Evolutionary conservation across 2,329 filamentous ascomycete species (phyloP).

Genomic region (Fusarium paranaense): DNA sequence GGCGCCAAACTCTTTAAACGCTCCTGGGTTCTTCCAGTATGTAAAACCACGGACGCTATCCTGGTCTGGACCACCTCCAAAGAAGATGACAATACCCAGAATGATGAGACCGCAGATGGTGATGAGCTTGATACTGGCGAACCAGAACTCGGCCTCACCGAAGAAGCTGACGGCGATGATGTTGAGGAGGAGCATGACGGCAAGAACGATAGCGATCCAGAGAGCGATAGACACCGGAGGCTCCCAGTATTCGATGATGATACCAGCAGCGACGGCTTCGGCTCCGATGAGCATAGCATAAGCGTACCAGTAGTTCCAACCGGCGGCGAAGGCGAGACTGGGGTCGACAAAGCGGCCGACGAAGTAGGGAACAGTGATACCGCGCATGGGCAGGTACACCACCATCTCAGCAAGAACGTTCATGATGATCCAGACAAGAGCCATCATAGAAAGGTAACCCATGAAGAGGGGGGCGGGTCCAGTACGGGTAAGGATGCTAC

Average conservation of each 20-base stretch:
- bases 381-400: slow-evolving; percentile 65
- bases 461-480: slow-evolving; percentile 27
- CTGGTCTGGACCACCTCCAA: slow-evolving; percentile 65
- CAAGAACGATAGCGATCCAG: slow-evolving; percentile 69
- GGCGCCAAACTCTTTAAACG: slow-evolving; percentile 61
- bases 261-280: slow-evolving; percentile 67
- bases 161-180: slow-evolving; percentile 68
- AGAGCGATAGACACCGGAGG: slow-evolving; percentile 63
- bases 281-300: slow-evolving; percentile 69
- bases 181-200: slow-evolving; percentile 67
- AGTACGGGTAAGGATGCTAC: slow-evolving; percentile 14
- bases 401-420: slow-evolving; percentile 64
- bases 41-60: slow-evolving; percentile 55
- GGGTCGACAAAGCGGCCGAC: slow-evolving; percentile 67
- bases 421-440: slow-evolving; percentile 20
- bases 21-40: slow-evolving; percentile 55
- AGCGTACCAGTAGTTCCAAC: slow-evolving; percentile 73
- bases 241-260: slow-evolving; percentile 72
- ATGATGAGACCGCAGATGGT: slow-evolving; percentile 69
- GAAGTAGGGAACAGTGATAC: slow-evolving; percentile 68
- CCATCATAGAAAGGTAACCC: slow-evolving; percentile 26
- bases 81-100: slow-evolving; percentile 57
- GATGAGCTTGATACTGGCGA: slow-evolving; percentile 69
- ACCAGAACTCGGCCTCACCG: slow-evolving; percentile 72
- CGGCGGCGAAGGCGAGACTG: slow-evolving; percentile 66